These are phyloP conservation scores for Sphaerobolus stellatus DNA, from an alignment of 1,284 basidiomycete species.

Conservation along the genomic window DNA sequence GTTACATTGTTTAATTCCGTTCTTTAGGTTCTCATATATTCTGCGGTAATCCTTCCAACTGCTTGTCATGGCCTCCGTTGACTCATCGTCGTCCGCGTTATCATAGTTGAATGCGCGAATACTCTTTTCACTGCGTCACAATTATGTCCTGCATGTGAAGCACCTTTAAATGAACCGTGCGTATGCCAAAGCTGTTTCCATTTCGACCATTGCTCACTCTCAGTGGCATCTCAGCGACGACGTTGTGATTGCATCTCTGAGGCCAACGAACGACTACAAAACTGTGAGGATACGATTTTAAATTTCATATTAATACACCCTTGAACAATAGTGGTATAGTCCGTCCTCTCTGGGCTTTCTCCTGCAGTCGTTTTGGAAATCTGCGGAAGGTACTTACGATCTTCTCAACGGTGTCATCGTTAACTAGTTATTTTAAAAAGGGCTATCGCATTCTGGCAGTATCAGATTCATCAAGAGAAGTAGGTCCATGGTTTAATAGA, in stretches of 20 bases:
- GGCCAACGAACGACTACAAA: constrained; percentile 84
- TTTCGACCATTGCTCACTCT: neutral
- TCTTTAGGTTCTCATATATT: constrained; percentile 75
- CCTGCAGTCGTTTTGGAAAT: constrained; percentile 76
- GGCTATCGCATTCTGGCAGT: constrained; percentile 84
- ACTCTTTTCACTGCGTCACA: constrained; percentile 73
- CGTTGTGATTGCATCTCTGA: constrained; percentile 76
- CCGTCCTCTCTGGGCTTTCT: constrained; percentile 75
- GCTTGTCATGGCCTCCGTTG: neutral
- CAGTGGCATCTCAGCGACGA: constrained; percentile 73
- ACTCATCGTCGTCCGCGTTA: constrained; percentile 7
- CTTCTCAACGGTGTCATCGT: neutral
- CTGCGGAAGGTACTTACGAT: constrained; percentile 59
- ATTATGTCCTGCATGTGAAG: constrained; percentile 82
- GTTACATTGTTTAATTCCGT: constrained; percentile 9
- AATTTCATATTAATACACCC: neutral
- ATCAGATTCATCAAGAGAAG: constrained; percentile 83
- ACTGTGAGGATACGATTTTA: constrained; percentile 46
- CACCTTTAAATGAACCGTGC: constrained; percentile 72
- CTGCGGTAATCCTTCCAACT: constrained; percentile 51
- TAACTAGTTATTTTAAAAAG: constrained; percentile 34
- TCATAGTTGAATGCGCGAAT: constrained; percentile 77
- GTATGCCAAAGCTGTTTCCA: constrained; percentile 20
- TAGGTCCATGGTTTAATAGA: constrained; percentile 28
- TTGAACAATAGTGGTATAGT: constrained; percentile 43